Evolutionary conservation across 768 basidiomycete genomes (phyloP).

Genomic region (Hygrocybe coccinea): DNA sequence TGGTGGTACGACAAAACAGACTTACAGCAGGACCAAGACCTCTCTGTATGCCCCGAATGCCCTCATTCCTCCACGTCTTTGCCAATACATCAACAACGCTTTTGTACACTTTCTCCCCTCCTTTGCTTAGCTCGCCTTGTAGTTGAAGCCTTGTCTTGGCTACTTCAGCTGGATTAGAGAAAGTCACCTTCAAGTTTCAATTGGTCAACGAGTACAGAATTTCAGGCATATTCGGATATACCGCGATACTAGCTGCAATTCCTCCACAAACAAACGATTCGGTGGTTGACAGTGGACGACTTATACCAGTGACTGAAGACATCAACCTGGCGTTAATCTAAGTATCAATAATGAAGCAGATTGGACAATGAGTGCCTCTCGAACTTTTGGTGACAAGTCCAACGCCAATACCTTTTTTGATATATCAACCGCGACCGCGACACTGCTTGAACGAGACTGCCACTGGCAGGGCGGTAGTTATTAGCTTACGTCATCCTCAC

Average conservation of each 20-base stretch:
- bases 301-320: slow-evolving; percentile 10
- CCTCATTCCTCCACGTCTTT: slow-evolving; percentile 89
- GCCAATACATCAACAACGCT: slow-evolving; percentile 79
- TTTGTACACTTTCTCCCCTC: slow-evolving; percentile 75
- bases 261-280: slow-evolving; percentile 90
- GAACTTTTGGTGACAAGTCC: too few relatives aligned
- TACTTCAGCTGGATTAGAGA: slow-evolving; percentile 78
- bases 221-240: slow-evolving; percentile 35
- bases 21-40: slow-evolving; percentile 85
- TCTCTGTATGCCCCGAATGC: slow-evolving; percentile 85
- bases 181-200: slow-evolving; percentile 53
- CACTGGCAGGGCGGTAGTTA: neutral
- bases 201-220: slow-evolving; percentile 4
- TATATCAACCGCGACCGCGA: too few relatives aligned
- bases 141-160: slow-evolving; percentile 95
- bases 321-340: neutral
- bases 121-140: slow-evolving; percentile 89
- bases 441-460: too few relatives aligned
- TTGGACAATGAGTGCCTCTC: too few relatives aligned
- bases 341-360: too few relatives aligned
- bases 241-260: slow-evolving; percentile 86
- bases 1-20: slow-evolving; percentile 10
- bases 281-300: slow-evolving; percentile 49
- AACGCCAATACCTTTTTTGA: too few relatives aligned
- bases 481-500: neutral